Evolutionary conservation across 768 basidiomycete genomes (phyloP).

Genomic region (Trametes cubensis): DNA sequence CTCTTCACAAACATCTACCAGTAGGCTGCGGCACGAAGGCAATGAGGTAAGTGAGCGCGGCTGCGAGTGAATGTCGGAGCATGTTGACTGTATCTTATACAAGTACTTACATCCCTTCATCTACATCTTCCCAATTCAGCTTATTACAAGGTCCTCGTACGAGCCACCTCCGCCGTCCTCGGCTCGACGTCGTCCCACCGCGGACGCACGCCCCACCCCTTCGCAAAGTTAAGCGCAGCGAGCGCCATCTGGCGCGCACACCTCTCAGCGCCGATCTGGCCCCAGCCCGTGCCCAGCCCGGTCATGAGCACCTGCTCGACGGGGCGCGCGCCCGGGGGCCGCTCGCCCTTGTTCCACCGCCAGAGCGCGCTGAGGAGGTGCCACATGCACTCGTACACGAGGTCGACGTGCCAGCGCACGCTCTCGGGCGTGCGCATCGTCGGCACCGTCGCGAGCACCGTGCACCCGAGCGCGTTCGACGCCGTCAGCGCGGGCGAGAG

Average conservation of each 20-base stretch:
- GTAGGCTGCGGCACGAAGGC: too few relatives aligned
- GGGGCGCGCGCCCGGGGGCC: constrained; percentile 7
- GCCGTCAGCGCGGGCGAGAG: constrained; percentile 21
- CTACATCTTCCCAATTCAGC: too few relatives aligned
- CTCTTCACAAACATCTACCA: too few relatives aligned
- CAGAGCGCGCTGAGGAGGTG: constrained; percentile 22
- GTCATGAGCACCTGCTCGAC: constrained; percentile 26
- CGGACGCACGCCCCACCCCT: constrained; percentile 21
- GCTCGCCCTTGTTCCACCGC: constrained; percentile 21
- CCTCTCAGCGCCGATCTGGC: constrained; percentile 9
- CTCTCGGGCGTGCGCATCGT: constrained; percentile 28
- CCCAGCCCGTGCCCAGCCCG: constrained; percentile 21
- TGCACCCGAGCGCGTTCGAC: constrained; percentile 21
- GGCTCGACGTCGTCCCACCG: constrained; percentile 20
- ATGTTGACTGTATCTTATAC: too few relatives aligned
- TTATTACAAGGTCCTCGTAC: constrained; percentile 3
- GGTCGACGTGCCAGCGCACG: constrained; percentile 25
- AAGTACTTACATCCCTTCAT: too few relatives aligned
- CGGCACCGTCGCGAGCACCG: constrained; percentile 24
- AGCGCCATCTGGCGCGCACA: constrained; percentile 27
- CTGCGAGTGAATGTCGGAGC: too few relatives aligned
- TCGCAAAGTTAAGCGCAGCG: constrained; percentile 22
- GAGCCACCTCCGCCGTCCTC: constrained; percentile 15
- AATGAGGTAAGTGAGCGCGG: too few relatives aligned
- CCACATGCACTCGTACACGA: constrained; percentile 28